phyloP scores from a whole-genome alignment of 192 early-diverging fungal species.

The Diversispora epigaea region DNA sequence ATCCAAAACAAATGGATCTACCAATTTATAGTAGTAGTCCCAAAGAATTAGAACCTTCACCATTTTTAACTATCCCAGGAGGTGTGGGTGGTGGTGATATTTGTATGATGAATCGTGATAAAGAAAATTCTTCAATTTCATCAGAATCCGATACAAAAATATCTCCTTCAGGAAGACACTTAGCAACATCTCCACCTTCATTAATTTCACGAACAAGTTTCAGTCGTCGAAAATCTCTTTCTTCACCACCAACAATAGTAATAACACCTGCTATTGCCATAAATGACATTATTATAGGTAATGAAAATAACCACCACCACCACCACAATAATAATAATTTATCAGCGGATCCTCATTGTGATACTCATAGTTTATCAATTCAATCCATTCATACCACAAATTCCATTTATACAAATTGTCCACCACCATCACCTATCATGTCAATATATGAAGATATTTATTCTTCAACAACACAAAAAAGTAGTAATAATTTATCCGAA shows the following conservation, averaged over 20 bases:
- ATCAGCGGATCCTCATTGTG: too few species aligned
- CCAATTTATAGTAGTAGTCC: neutral
- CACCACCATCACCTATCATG: neutral
- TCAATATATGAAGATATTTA: neutral
- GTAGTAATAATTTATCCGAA: neutral
- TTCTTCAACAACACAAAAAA: neutral
- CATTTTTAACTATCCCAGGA: neutral
- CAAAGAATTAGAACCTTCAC: neutral
- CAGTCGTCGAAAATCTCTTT: conserved; percentile 1
- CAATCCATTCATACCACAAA: neutral
- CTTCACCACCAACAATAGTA: neutral
- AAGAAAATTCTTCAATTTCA: neutral
- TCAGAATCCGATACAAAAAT: neutral
- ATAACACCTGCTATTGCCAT: neutral
- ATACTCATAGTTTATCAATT: neutral
- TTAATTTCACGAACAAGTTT: neutral
- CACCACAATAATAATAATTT: neutral
- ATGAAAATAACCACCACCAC: neutral
- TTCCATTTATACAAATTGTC: neutral
- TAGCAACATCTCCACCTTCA: neutral
- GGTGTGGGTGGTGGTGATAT: neutral
- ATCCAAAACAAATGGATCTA: neutral
- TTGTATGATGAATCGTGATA: neutral
- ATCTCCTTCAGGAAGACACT: neutral
- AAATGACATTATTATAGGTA: neutral